Evolutionary conservation across 805 yeast genomes (phyloP).

Genomic region (Ogataea paraovalis): DNA sequence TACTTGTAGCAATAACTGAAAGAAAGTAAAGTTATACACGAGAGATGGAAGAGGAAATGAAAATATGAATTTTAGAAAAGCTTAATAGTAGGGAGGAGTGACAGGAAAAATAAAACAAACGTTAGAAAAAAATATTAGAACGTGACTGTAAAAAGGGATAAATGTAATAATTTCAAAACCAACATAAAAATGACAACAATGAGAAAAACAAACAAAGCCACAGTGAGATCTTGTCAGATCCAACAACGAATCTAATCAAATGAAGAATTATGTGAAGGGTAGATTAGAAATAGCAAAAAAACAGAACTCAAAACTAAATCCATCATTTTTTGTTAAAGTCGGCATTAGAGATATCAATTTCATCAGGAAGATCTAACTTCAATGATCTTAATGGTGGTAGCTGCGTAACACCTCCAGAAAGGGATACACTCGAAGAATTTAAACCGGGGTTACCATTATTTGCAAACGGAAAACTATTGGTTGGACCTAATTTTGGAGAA

Average conservation of each 20-base stretch:
- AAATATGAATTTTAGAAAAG: too few species aligned
- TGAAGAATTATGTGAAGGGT: too few species aligned
- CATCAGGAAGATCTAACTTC: constrained; percentile 47
- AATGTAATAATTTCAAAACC: background rate
- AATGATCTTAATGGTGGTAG: constrained; percentile 50
- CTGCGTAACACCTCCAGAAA: constrained; percentile 7
- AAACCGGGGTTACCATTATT: background rate
- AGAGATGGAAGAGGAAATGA: too few species aligned
- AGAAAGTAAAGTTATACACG: too few species aligned
- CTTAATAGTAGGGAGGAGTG: background rate
- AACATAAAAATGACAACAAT: too few species aligned
- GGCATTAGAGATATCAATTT: constrained; percentile 21
- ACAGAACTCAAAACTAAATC: background rate
- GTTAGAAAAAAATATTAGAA: too few species aligned
- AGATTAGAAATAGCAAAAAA: background rate
- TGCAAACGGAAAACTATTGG: constrained; percentile 1
- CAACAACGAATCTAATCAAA: too few species aligned
- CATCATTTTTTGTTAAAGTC: constrained; percentile 8
- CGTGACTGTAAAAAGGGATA: too few species aligned
- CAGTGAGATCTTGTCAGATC: too few species aligned
- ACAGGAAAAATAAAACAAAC: too few species aligned
- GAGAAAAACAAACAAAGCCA: background rate
- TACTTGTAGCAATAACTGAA: too few species aligned
- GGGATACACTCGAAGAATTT: background rate
- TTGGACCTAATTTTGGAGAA: constrained; percentile 30